Conservation (phyloP, 2,329 filamentous ascomycete species). For the Pseudocercospora vitis region DNA sequence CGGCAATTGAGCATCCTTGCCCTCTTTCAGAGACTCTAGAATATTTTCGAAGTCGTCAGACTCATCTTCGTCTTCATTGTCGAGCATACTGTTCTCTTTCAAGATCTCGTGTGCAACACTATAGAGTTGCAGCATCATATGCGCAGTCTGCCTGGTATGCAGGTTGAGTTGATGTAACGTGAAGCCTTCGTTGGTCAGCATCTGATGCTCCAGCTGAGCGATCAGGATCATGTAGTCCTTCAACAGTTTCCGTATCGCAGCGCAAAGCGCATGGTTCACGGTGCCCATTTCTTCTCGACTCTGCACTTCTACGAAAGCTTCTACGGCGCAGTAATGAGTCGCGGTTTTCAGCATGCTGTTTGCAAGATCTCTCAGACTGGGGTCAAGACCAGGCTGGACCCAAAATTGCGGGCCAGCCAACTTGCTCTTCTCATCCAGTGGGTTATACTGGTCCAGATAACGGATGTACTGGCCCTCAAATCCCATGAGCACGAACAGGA, state of each 20-base stretch:
- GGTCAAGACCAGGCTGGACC: conserved; percentile 80
- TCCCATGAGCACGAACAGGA: conserved; percentile 95
- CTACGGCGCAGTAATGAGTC: conserved; percentile 85
- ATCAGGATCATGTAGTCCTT: conserved; percentile 93
- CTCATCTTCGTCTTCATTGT: conserved; percentile 66
- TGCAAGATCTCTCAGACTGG: conserved; percentile 84
- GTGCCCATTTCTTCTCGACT: conserved; percentile 89
- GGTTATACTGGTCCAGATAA: conserved; percentile 79
- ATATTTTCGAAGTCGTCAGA: conserved; percentile 88
- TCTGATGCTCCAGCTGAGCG: conserved; percentile 89
- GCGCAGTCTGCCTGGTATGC: conserved; percentile 83
- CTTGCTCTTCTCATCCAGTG: conserved; percentile 79
- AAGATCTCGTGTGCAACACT: conserved; percentile 83
- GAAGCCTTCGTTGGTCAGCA: conserved; percentile 82
- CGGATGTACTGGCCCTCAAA: conserved; percentile 97
- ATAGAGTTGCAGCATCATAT: conserved; percentile 90
- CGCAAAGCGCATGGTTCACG: conserved; percentile 93
- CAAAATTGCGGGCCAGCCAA: conserved; percentile 79
- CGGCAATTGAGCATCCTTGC: conserved; percentile 78
- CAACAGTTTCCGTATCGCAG: conserved; percentile 85
- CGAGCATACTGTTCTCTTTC: conserved; percentile 81
- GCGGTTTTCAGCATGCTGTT: conserved; percentile 90
- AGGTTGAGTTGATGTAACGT: conserved; percentile 92
- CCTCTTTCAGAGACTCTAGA: conserved; percentile 82
- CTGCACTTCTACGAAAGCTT: conserved; percentile 91